These are phyloP conservation scores for Podila horticola DNA, from an alignment of 192 early-diverging fungal species.

Conservation along the genomic window DNA sequence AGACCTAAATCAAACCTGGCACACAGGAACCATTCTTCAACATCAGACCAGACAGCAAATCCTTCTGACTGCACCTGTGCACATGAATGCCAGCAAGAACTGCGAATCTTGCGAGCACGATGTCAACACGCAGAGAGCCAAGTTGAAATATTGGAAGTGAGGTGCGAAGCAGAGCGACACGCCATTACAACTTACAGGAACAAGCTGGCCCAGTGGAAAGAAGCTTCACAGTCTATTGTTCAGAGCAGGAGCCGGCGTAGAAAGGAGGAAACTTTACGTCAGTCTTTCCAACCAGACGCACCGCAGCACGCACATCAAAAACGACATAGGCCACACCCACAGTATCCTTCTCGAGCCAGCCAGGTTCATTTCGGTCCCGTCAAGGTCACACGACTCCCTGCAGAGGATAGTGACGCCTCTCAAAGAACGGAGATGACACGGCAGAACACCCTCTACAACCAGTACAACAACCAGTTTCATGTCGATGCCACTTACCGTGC, in stretches of 20 bases:
- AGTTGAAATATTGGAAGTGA: constrained; percentile 11
- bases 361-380: background rate
- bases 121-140: constrained; percentile 30
- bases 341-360: no score
- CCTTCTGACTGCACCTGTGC: constrained; percentile 2
- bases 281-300: background rate
- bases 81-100: constrained; percentile 34
- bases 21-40: constrained; percentile 7
- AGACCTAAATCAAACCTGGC: no score
- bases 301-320: background rate
- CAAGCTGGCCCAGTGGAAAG: constrained; percentile 33
- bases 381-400: background rate
- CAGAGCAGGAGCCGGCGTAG: constrained; percentile 24
- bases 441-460: background rate
- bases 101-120: constrained; percentile 16
- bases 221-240: background rate
- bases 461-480: background rate
- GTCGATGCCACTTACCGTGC: background rate
- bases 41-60: background rate
- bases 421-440: background rate
- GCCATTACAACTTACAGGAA: constrained; percentile 16
- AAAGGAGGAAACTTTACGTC: background rate
- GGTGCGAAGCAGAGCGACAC: constrained; percentile 4
- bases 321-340: background rate
- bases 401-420: background rate